These are phyloP conservation scores for Botrytis pseudocinerea DNA, from an alignment of 2,329 filamentous ascomycete genomes.

Conservation along the genomic window DNA sequence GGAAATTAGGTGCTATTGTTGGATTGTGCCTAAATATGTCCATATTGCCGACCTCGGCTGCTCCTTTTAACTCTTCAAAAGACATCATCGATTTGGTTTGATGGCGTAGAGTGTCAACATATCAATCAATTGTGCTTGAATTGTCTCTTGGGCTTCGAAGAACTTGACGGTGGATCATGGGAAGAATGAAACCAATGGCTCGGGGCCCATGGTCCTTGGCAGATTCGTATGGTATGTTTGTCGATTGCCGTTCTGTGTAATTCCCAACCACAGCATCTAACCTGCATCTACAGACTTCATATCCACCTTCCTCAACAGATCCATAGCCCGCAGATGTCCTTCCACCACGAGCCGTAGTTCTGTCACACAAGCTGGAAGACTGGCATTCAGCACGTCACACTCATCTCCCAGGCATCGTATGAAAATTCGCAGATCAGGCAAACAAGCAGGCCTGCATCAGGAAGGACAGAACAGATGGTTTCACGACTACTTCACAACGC, in stretches of 20 bases:
- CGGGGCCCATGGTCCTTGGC: conserved; percentile 35
- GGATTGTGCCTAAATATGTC: conserved; percentile 13
- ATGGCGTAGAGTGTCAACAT: background rate
- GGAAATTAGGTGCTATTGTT: conserved; percentile 8
- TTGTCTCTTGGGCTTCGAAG: background rate
- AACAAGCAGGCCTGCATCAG: conserved; percentile 21
- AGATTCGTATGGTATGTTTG: conserved; percentile 39
- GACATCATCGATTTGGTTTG: background rate
- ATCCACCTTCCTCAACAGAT: conserved; percentile 34
- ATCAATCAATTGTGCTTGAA: conserved; percentile 1
- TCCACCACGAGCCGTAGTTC: conserved; percentile 8
- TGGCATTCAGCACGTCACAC: conserved; percentile 23
- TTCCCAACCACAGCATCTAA: conserved; percentile 21
- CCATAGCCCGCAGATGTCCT: conserved; percentile 6
- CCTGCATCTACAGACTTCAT: conserved; percentile 36
- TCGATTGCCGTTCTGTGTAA: background rate
- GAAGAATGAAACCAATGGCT: conserved; percentile 25
- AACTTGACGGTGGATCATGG: conserved; percentile 25
- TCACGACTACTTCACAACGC: conserved; percentile 96
- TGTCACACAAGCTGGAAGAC: conserved; percentile 20
- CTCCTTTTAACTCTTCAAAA: background rate
- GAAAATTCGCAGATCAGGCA: conserved; percentile 12
- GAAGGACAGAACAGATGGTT: conserved; percentile 50
- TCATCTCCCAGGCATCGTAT: conserved; percentile 13
- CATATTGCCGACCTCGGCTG: conserved; percentile 6